Base-by-base conservation (phyloP, 2,329 filamentous ascomycete species). In the Epichloe scottii region DNA sequence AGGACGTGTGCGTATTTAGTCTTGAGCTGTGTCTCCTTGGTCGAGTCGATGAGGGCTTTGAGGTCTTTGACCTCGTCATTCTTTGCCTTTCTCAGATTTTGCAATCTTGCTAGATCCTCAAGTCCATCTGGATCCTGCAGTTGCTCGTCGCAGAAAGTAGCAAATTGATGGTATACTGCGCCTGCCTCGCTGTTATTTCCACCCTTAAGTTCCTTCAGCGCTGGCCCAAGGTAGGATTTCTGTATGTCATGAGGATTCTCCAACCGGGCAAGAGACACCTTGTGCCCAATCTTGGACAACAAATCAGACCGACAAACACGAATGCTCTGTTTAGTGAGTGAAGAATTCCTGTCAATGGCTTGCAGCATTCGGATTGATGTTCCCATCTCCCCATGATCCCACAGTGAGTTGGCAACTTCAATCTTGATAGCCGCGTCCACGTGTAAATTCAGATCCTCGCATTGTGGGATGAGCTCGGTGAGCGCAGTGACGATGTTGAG, bases 181-280 rank as follows among this genome's bases (percentile, higher is more conserved):
- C 90, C 89, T 2, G 90, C 87, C 54, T 91, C 87, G 43, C 77
- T 74, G 1, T 82, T 76, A 5, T 70, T 76, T 44, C 78, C 77
- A 2, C 82, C 82, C 59, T 81, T 85, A 7, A 98, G 73, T 61
- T 94, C 87, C 57, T 82, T 83, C 30, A 97, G 81, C 0, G 93
- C 90, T 21, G 88, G 87, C 50, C 85, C 79, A 0, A 98, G 76
- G 60, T 96, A 97, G 37, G 85, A 82, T 58, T 85, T 82, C 57
- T 96, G 88, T 54, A 98, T 95, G 50, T 82, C 80, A 56, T 95
- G 89, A 0, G 94, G 89, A 57, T 91, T 95, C 65, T 95, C 89
- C 4, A 98, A 75, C 40, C 88, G 82, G 17, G 93, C 93, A 59
- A 94, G 84, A 0, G 91, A 95, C 40, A 95, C 81, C 63, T 91